A percentile compares a stretch with the other conserved stretches of the same genome.
Evolutionary conservation across 2,329 filamentous ascomycete genomes (phyloP).

Genomic region (Alternaria sp.): DNA sequence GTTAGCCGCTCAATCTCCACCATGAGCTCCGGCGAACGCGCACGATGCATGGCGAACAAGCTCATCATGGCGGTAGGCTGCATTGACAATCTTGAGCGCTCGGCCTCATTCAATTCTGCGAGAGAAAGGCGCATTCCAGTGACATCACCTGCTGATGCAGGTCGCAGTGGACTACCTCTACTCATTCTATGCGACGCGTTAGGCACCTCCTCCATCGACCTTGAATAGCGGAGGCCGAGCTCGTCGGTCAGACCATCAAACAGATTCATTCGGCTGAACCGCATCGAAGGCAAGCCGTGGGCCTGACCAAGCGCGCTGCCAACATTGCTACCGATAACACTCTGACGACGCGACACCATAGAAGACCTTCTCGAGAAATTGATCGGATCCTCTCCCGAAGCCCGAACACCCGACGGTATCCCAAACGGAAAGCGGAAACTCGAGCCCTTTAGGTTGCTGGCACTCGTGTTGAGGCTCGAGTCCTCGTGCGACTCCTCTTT

Average conservation of each 20-base stretch:
- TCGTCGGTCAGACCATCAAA: slow-evolving; percentile 57
- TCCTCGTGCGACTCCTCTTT: slow-evolving; percentile 61
- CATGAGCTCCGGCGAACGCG: slow-evolving; percentile 53
- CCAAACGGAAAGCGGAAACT: slow-evolving; percentile 38
- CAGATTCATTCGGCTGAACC: slow-evolving; percentile 59
- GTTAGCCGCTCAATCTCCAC: slow-evolving; percentile 57
- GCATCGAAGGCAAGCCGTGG: slow-evolving; percentile 57
- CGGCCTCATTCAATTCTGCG: slow-evolving; percentile 52
- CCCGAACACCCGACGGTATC: slow-evolving; percentile 25
- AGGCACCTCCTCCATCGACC: slow-evolving; percentile 48
- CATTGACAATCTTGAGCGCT: slow-evolving; percentile 21
- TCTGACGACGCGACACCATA: slow-evolving; percentile 29
- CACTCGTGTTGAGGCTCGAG: slow-evolving; percentile 53
- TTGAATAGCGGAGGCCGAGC: slow-evolving; percentile 50
- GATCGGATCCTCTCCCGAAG: slow-evolving; percentile 33
- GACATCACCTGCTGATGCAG: slow-evolving; percentile 48
- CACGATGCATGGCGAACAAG: slow-evolving; percentile 33
- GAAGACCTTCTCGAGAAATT: slow-evolving; percentile 33
- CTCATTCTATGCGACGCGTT: slow-evolving; percentile 42
- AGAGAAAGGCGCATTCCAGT: slow-evolving; percentile 59
- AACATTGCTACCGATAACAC: slow-evolving; percentile 31
- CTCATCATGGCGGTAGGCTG: slow-evolving; percentile 21
- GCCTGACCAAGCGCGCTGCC: slow-evolving; percentile 37
- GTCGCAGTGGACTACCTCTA: slow-evolving; percentile 46
- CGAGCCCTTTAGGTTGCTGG: slow-evolving; percentile 43